A percentile compares a stretch with the other conserved stretches of the same genome.
Conservation (phyloP, 2,329 filamentous ascomycete species). For the Macrophomina tecta region DNA sequence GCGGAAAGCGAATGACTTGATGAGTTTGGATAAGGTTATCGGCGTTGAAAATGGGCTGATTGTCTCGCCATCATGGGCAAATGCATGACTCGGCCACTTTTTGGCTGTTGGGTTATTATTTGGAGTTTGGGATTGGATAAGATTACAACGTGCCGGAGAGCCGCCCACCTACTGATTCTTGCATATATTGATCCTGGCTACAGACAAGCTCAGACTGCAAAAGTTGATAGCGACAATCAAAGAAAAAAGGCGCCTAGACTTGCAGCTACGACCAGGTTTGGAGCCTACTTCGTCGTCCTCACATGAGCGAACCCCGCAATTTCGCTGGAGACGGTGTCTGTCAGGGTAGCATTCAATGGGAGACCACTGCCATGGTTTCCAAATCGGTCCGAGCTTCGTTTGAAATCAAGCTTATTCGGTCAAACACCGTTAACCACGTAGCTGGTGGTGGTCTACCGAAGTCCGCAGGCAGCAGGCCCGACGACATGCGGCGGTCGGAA, state of each 20-base stretch:
- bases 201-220: no score
- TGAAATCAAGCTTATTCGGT: no score
- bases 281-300: background rate
- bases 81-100: background rate
- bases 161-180: background rate
- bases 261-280: background rate
- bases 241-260: background rate
- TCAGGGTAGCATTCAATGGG: no score
- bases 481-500: background rate
- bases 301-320: no score
- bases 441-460: background rate
- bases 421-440: no score
- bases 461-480: background rate
- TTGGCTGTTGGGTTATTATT: background rate
- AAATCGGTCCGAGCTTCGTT: no score
- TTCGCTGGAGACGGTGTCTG: no score
- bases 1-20: background rate
- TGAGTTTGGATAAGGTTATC: background rate
- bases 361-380: no score
- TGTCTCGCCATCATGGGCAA: background rate
- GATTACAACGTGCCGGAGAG: background rate
- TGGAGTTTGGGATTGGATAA: background rate
- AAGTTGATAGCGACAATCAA: background rate
- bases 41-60: slow-evolving; percentile 2
- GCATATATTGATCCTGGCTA: background rate